Evolutionary conservation across 371 early-diverging fungal species (phyloP).

Genomic region (Ordospora colligata): DNA sequence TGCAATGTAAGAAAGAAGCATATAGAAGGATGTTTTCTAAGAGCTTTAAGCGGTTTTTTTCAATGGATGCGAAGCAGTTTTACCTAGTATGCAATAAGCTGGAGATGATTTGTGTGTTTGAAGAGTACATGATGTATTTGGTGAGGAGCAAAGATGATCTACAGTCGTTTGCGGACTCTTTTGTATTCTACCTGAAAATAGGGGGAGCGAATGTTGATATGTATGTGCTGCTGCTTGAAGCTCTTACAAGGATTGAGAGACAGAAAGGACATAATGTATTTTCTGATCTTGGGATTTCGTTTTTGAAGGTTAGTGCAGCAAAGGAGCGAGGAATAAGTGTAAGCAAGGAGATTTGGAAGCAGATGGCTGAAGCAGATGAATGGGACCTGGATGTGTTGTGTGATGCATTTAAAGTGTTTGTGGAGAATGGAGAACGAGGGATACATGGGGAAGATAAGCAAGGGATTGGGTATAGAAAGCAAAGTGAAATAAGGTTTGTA

Average conservation of each 20-base stretch:
- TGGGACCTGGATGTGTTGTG: neutral
- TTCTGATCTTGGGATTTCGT: constrained; percentile 4
- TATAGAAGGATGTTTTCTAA: constrained; percentile 2
- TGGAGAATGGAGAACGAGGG: neutral
- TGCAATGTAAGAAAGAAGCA: neutral
- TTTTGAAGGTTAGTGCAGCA: neutral
- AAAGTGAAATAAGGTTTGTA: neutral
- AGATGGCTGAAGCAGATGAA: neutral
- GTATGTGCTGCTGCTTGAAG: neutral
- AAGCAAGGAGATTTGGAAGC: neutral
- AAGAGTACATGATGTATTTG: constrained; percentile 6
- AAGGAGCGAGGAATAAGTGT: neutral
- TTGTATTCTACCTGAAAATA: neutral
- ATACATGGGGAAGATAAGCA: neutral
- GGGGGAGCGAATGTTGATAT: neutral
- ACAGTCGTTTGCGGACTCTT: neutral
- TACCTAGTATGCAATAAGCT: neutral
- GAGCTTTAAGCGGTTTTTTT: constrained; percentile 7
- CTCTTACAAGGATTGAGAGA: constrained; percentile 9
- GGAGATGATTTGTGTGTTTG: neutral
- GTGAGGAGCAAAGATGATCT: neutral
- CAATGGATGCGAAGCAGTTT: constrained; percentile 1
- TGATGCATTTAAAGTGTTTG: neutral
- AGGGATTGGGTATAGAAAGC: neutral
- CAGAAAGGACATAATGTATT: neutral